Percentiles rank a stretch among this genome's conserved stretches.
phyloP scores from a whole-genome alignment of 305 asterid genomes.

The Fraxinus dipetala region DNA sequence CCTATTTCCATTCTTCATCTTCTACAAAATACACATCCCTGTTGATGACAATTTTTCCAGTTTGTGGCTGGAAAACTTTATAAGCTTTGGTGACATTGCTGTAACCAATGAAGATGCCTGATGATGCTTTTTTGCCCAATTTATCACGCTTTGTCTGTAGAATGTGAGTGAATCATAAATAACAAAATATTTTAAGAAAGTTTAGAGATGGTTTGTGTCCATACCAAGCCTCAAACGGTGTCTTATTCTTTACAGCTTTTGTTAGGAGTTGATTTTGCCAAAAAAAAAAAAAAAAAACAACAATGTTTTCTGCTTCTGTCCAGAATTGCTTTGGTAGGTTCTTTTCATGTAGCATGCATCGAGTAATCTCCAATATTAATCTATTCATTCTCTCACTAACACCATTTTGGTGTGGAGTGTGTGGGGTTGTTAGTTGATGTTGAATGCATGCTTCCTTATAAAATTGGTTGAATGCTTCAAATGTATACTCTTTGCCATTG shows the following conservation, averaged over 20 bases:
- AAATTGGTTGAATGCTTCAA: too few species aligned
- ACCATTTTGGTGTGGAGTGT: too few species aligned
- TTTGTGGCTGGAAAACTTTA: slow-evolving; percentile 9
- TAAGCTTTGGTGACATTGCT: neutral
- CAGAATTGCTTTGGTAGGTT: neutral
- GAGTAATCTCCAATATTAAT: neutral
- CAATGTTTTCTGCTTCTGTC: neutral
- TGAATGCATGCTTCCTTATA: too few species aligned
- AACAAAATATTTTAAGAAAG: slow-evolving; percentile 3
- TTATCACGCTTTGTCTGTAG: neutral
- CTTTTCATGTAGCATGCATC: neutral
- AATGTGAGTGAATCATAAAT: slow-evolving; percentile 3
- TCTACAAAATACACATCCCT: neutral
- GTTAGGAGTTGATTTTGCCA: neutral
- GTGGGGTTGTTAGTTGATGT: too few species aligned
- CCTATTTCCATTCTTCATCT: neutral
- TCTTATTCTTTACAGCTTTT: neutral
- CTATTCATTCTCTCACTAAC: neutral
- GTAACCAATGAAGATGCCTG: neutral
- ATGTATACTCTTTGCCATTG: too few species aligned
- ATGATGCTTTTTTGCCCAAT: too few species aligned
- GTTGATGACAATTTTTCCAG: neutral
- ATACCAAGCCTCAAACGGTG: neutral
- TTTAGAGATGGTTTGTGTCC: too few species aligned
- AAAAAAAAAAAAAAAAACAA: too few species aligned